Evolutionary conservation across 1,284 basidiomycete species (phyloP).

Genomic region (Ganoderma lucidum): DNA sequence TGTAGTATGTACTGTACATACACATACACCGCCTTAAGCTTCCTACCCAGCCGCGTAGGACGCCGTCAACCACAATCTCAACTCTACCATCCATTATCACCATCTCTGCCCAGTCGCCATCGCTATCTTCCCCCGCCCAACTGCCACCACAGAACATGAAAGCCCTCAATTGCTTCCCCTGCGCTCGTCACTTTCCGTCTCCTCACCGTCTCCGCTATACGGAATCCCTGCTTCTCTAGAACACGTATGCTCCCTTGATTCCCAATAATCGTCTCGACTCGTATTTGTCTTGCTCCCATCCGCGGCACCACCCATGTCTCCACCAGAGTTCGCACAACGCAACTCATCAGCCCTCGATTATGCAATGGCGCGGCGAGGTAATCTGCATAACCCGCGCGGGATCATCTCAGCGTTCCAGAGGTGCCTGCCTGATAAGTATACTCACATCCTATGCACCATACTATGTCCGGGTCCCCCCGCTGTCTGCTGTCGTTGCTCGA

Average conservation of each 20-base stretch:
- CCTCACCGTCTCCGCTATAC: conserved; percentile 47
- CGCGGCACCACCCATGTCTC: conserved; percentile 63
- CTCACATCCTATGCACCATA: conserved; percentile 63
- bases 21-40: not conserved
- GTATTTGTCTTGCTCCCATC: conserved; percentile 60
- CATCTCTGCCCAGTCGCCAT: not conserved
- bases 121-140: conserved; percentile 12
- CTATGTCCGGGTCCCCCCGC: conserved; percentile 55
- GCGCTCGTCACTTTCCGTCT: conserved; percentile 41
- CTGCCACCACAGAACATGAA: conserved; percentile 40
- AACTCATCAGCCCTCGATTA: conserved; percentile 73
- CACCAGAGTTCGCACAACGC: conserved; percentile 58
- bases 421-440: conserved; percentile 8
- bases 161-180: conserved; percentile 34
- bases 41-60: not conserved
- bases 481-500: conserved; percentile 47
- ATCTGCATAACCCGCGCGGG: conserved; percentile 44
- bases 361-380: conserved; percentile 64
- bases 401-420: conserved; percentile 31
- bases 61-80: not conserved
- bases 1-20: too few species aligned
- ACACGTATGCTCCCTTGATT: conserved; percentile 67
- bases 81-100: not conserved
- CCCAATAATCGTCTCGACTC: conserved; percentile 52
- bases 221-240: conserved; percentile 72